A percentile compares a stretch with the other conserved stretches of the same genome.
These are phyloP conservation scores for Microstroma glucosiphilum DNA, from an alignment of 1,284 basidiomycete genomes.

Conservation along the genomic window DNA sequence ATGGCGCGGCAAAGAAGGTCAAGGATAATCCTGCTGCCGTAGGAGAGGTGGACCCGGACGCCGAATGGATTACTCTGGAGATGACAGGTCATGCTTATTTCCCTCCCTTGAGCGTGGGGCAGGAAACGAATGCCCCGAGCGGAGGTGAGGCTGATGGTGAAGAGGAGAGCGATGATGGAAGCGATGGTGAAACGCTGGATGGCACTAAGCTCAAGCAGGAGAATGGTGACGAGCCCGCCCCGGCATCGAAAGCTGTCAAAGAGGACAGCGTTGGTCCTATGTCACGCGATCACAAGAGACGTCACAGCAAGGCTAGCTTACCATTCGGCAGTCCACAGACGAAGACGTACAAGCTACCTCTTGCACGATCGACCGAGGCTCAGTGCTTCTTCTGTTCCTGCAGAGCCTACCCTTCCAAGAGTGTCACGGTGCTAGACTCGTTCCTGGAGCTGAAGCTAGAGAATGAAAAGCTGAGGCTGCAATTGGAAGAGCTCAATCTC, in stretches of 20 bases:
- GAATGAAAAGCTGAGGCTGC: constrained; percentile 37
- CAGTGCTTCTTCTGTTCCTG: constrained; percentile 43
- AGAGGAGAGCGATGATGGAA: constrained; percentile 19
- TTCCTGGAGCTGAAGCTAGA: constrained; percentile 47
- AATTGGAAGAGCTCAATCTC: constrained; percentile 29
- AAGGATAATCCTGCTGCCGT: not conserved
- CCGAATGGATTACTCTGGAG: constrained; percentile 5
- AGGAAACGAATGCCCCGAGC: constrained; percentile 11
- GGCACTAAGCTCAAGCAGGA: constrained; percentile 15
- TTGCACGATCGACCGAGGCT: constrained; percentile 7
- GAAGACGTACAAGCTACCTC: constrained; percentile 15
- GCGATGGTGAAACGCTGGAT: constrained; percentile 22
- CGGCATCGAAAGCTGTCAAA: constrained; percentile 9
- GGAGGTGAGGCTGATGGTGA: constrained; percentile 22
- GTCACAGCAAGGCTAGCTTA: not conserved
- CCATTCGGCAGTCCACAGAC: not conserved
- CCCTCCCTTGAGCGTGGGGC: constrained; percentile 11
- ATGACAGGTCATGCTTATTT: not conserved
- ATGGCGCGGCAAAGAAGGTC: not conserved
- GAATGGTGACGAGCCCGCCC: not conserved
- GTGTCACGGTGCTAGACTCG: constrained; percentile 41
- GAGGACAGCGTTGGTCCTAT: constrained; percentile 6
- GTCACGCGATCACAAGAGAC: not conserved
- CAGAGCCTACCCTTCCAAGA: constrained; percentile 39
- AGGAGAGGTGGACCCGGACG: constrained; percentile 6